Base-by-base conservation (phyloP, 305 asterid genomes). In the Petunia hybrid region DNA sequence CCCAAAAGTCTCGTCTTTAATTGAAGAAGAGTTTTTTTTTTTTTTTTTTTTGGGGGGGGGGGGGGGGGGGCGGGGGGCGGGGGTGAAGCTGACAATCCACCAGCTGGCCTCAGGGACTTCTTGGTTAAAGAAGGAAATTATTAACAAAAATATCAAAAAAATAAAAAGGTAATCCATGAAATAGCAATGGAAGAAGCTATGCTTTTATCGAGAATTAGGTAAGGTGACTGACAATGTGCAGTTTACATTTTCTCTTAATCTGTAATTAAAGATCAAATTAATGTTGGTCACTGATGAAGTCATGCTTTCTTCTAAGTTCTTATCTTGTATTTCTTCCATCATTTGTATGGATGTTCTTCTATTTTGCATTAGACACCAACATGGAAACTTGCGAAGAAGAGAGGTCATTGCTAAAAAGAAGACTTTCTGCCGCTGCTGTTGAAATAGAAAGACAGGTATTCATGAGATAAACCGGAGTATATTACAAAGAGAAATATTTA, bases 391-490 rank as follows among this genome's bases (percentile, higher is more conserved):
- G 99, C 80, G 95, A 93, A 84, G 92, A 86, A n/a, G 93, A 96
- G 80, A 88, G 90, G 87, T 87, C 87, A 14, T 22, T 80, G 70
- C 80, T 96, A 89, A 92, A 86, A 84, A 88, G 98, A 93, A 91
- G 92, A 88, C 94, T 94, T 85, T 83, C 92, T 68, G 93, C 94
- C 69, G 88, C 98, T 64, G 89, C 88, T 67, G 82, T 93, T 84
- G 97, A 96, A 89, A 89, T 92, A 59, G 99, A 94, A 84, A 93
- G 82, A 88, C 98, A 94, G 98, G 98, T 91, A 78, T 74, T 7
- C 51, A 42, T 71, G 22, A 9, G 46, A 16, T 64, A 78, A 22
- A 63, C 36, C 56, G 40, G 43, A 57, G 42, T 38, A 7, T 61
- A 77, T 71, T 43, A 13, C 55, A 36, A 55, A 74, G 62, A 7